Base-by-base conservation (phyloP, 768 basidiomycete genomes). In the Mycena rosella region DNA sequence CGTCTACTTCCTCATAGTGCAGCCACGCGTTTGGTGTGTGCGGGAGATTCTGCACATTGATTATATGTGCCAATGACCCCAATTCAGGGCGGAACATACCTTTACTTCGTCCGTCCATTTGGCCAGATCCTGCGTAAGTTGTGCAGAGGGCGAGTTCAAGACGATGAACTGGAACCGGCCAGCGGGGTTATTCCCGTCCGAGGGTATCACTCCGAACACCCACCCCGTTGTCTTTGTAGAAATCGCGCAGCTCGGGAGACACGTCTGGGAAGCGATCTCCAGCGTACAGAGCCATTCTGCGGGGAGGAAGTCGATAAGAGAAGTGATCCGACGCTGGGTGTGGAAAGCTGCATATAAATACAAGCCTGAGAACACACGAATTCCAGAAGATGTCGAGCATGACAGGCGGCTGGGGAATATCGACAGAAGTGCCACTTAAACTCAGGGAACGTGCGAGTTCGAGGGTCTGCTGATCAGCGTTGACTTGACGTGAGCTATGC, bases 71-170 rank as follows among this genome's bases (percentile, higher is more conserved):
- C 11, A 6, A 18, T 22, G 36, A 26, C n/a, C n/a, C n/a, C 11
- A 18, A 27, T 2, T 17, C 22, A 26, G 11, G 15, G 40, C 9
- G 10, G 40, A 2, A 44, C 30, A 26, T 27, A 66, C 70, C 60
- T 72, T 68, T 3, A 72, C 51, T 55, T 72, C 67, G 6, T 68
- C 26, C 27, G 67, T 64, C 70, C 70, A 72, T 44, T 60, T 30
- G 15, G 38, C 11, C 20, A 72, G 36, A 15, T 68, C 36, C 7
- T 63, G 42, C 17, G 67, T 34, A 14, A 68, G 51, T 9, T 32
- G 20, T 4, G 45, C 24, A n/a, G 67, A 68, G 10, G 65, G 60
- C 5, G 58, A n/a, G 27, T 40, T 26, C 11, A 72, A 57, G n/a
- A 68, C 52, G 24, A 72, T 27, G 34, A 61, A 72, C 70, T 72